Base-by-base conservation (phyloP, 1,284 basidiomycete genomes). In the Malassezia nana region DNA sequence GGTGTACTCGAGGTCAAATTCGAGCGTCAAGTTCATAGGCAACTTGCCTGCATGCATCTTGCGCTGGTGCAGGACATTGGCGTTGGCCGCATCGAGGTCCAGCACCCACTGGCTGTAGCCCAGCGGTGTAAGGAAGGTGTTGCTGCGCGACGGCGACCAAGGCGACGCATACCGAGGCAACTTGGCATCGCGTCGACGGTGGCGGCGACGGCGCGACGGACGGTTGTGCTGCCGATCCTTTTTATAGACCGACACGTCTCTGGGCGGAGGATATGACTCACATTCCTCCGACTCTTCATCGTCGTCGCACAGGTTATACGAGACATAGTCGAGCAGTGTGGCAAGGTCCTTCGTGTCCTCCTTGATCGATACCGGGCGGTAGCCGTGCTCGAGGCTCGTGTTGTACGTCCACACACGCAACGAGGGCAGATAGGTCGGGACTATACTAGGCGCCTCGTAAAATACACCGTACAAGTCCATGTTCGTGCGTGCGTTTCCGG, bases 351-450 rank as follows among this genome's bases (percentile, higher is more conserved):
- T 47, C 0, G 35, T 46, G 13, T 44, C 18, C 16, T 24, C 49
- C 12, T 10, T 20, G 15, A 8, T 8, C 13, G 3, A 28, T 22
- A 15, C 15, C 5, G 38, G 24, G 30, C 47, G 26, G 45, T 42
- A 28, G 45, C 26, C 20, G 28, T 41, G 33, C 45, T 50, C 56
- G 55, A 20, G 50, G 20, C 20, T 45, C 49, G 60, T 67, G 50
- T 77, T 77, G 63, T 76, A 77, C 26, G 74, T 81, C 77, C 83
- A 92, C 3, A 92, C 79, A 58, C 89, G 78, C 62, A 91, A 83
- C 9, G 84, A 81, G 1, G 90, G 88, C 41, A 86, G 76, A 74
- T 86, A 92, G 46, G 89, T 89, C n/a, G 89, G 89, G 50, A 92
- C 84, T 26, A 91, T 82, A 39, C 62, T 64, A 2, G 69, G 67